These are phyloP conservation scores for Pyracantha coccinea DNA, from an alignment of 331 rosid species.

Conservation along the genomic window DNA sequence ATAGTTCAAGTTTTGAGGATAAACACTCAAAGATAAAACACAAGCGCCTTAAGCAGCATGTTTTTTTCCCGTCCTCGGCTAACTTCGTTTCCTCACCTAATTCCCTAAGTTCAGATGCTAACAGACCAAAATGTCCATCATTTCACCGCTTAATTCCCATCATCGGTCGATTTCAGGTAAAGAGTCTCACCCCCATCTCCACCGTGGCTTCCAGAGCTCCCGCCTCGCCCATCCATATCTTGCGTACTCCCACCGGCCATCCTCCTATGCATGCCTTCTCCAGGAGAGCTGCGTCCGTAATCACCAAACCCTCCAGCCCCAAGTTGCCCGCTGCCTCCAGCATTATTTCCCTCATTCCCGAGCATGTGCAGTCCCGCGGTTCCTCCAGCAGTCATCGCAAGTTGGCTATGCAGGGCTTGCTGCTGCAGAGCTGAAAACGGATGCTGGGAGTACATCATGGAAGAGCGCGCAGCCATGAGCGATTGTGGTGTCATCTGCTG, in stretches of 20 bases:
- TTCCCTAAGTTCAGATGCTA: constrained; percentile 26
- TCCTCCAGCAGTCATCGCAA: constrained; percentile 56
- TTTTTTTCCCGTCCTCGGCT: neutral
- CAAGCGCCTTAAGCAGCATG: constrained; percentile 18
- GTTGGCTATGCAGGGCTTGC: constrained; percentile 64
- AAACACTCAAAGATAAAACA: constrained; percentile 19
- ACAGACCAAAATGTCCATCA: constrained; percentile 4
- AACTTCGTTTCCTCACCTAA: constrained; percentile 25
- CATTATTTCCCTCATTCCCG: constrained; percentile 46
- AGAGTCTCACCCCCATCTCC: constrained; percentile 79
- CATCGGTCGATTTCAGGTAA: constrained; percentile 69
- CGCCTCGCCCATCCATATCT: constrained; percentile 48
- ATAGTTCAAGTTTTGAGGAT: constrained; percentile 9
- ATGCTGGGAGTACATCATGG: constrained; percentile 81
- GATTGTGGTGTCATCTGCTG: constrained; percentile 86
- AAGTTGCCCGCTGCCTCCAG: constrained; percentile 46
- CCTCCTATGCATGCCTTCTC: constrained; percentile 62
- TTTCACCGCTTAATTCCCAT: constrained; percentile 34
- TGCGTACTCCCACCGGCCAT: constrained; percentile 59
- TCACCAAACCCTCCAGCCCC: constrained; percentile 72
- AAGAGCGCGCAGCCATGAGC: constrained; percentile 84
- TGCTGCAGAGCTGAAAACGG: constrained; percentile 69
- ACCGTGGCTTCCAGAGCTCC: constrained; percentile 50
- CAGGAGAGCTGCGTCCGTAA: constrained; percentile 40
- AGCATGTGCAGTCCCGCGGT: constrained; percentile 67